Percentiles rank a stretch among this genome's conserved stretches.
phyloP scores from a whole-genome alignment of 2,329 filamentous ascomycete species.

The Aspergillus vadensis region DNA sequence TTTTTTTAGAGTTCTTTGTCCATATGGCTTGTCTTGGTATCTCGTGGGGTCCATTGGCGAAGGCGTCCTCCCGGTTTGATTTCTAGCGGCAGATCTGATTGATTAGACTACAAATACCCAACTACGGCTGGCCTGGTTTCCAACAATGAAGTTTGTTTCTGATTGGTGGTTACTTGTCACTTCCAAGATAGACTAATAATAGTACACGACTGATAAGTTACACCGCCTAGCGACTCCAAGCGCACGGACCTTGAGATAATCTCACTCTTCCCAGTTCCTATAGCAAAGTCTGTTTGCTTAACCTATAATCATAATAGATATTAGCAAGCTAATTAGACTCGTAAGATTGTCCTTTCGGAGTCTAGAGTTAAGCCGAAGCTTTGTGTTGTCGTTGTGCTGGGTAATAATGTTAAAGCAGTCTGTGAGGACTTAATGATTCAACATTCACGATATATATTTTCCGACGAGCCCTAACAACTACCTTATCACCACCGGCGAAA shows the following conservation, averaged over 20 bases:
- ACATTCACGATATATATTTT: too few species aligned
- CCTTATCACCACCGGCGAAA: too few species aligned
- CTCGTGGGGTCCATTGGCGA: background rate
- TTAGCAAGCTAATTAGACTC: too few species aligned
- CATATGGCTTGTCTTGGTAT: background rate
- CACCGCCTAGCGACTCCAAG: background rate
- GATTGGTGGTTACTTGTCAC: background rate
- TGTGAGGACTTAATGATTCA: too few species aligned
- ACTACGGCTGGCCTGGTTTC: background rate
- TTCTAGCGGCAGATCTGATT: background rate
- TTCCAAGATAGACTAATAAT: background rate
- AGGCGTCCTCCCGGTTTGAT: background rate
- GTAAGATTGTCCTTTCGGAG: too few species aligned
- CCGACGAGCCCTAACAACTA: too few species aligned
- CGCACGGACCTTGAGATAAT: background rate
- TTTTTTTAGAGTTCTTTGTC: background rate
- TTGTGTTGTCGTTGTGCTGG: too few species aligned
- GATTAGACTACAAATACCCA: background rate
- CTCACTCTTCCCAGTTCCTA: too few species aligned
- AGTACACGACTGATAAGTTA: background rate
- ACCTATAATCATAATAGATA: background rate
- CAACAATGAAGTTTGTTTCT: background rate
- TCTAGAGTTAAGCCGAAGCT: rapidly evolving
- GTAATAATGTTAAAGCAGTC: too few species aligned
- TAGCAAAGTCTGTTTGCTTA: background rate